Percentiles rank a stretch among this genome's conserved stretches.
phyloP scores from a whole-genome alignment of 306 rosid species.

The Calophaca sinica region DNA sequence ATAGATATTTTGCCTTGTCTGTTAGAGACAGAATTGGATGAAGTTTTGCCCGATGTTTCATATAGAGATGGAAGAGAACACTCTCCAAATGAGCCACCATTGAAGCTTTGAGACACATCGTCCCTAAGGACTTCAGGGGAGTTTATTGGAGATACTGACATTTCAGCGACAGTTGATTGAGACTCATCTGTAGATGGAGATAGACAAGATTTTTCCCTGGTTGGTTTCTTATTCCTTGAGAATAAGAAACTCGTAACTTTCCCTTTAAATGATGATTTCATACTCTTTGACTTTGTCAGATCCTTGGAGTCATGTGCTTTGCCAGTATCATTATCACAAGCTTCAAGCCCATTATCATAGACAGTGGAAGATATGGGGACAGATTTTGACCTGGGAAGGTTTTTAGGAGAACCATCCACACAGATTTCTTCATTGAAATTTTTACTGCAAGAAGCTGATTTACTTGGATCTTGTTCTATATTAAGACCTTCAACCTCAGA shows the following conservation, averaged over 20 bases:
- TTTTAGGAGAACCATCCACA: constrained; percentile 64
- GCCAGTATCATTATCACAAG: constrained; percentile 55
- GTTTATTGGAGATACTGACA: constrained; percentile 50
- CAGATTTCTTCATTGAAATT: constrained; percentile 58
- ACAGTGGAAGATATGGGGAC: constrained; percentile 76
- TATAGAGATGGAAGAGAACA: constrained; percentile 55
- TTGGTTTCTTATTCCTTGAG: constrained; percentile 78
- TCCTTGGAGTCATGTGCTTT: constrained; percentile 58
- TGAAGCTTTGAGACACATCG: constrained; percentile 60
- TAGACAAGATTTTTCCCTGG: constrained; percentile 65
- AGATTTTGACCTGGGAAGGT: constrained; percentile 87
- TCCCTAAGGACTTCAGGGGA: constrained; percentile 57
- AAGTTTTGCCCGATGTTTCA: constrained; percentile 58
- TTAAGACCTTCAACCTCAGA: constrained; percentile 54
- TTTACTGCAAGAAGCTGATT: constrained; percentile 59
- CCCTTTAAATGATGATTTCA: constrained; percentile 88
- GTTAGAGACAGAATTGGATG: constrained; percentile 50
- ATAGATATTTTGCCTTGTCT: constrained; percentile 58
- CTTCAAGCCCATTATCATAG: constrained; percentile 62
- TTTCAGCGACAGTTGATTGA: constrained; percentile 52
- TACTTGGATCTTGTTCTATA: constrained; percentile 62
- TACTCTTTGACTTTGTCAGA: constrained; percentile 73
- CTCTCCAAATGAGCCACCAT: constrained; percentile 58
- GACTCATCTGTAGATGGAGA: constrained; percentile 56
- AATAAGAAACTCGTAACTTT: constrained; percentile 91